Conservation (phyloP, 148 eudicot genomes). For the Nyssa sinensis region DNA sequence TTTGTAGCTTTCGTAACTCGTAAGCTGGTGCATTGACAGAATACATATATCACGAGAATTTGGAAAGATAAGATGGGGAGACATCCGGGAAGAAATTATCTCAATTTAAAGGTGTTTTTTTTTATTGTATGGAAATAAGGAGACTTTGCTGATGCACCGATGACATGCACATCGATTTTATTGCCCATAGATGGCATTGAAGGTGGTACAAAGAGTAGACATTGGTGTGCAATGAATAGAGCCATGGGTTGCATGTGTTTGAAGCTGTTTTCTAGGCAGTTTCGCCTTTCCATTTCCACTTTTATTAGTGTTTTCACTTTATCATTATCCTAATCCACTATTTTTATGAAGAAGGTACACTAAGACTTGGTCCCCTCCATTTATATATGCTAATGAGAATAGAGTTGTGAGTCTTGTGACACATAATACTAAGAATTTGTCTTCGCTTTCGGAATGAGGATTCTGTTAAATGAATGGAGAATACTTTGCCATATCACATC, state of each 20-base stretch:
- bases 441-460: too few species aligned
- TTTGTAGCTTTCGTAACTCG: background rate
- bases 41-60: background rate
- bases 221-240: background rate
- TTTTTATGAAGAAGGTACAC: too few species aligned
- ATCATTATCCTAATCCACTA: too few species aligned
- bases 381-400: too few species aligned
- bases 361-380: too few species aligned
- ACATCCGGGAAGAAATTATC: background rate
- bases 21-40: background rate
- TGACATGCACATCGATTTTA: background rate
- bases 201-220: background rate
- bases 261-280: background rate
- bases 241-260: background rate
- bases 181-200: background rate
- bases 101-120: background rate
- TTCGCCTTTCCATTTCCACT: background rate
- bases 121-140: background rate
- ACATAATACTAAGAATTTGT: too few species aligned
- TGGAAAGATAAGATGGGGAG: constrained; percentile 6
- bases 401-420: too few species aligned
- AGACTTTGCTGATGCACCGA: background rate
- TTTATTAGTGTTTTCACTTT: too few species aligned
- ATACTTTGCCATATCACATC: too few species aligned
- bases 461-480: too few species aligned